These are phyloP conservation scores for Aspergillus neotritici DNA, from an alignment of 2,329 filamentous ascomycete genomes.

Conservation along the genomic window DNA sequence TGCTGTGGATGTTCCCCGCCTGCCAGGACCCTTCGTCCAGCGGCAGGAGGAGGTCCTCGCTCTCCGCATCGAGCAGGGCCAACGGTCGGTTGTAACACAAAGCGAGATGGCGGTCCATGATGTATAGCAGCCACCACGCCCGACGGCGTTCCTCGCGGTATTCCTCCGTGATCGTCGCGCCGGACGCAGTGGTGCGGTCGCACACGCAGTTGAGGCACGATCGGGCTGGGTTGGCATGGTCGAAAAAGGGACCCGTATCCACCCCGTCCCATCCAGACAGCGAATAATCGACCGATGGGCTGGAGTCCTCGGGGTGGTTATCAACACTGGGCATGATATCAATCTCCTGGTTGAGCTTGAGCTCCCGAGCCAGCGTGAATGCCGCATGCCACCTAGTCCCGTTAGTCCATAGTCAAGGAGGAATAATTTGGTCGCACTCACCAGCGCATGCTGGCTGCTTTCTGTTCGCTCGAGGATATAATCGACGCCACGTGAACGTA, in stretches of 20 bases:
- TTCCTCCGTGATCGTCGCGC: slow-evolving; percentile 59
- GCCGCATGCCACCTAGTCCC: slow-evolving; percentile 70
- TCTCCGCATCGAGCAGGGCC: slow-evolving; percentile 81
- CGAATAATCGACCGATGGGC: slow-evolving; percentile 29
- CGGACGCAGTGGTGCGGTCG: slow-evolving; percentile 21
- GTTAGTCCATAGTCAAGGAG: slow-evolving; percentile 5
- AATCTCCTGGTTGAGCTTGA: slow-evolving; percentile 80
- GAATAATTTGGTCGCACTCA: slow-evolving; percentile 10
- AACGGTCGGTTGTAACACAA: slow-evolving; percentile 88
- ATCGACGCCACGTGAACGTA: slow-evolving; percentile 91
- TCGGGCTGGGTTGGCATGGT: slow-evolving; percentile 35
- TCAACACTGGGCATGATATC: slow-evolving; percentile 30
- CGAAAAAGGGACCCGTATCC: slow-evolving; percentile 44
- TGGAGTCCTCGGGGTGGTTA: slow-evolving; percentile 26
- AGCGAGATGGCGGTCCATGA: slow-evolving; percentile 82
- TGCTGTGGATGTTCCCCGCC: slow-evolving; percentile 66
- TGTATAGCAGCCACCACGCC: slow-evolving; percentile 92
- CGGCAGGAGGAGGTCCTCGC: slow-evolving; percentile 75
- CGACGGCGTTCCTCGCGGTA: slow-evolving; percentile 82
- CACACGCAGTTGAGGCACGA: slow-evolving; percentile 34
- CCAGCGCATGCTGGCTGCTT: slow-evolving; percentile 88
- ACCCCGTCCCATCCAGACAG: slow-evolving; percentile 40
- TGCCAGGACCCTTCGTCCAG: slow-evolving; percentile 85
- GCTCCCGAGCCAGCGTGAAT: slow-evolving; percentile 80
- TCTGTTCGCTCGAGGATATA: slow-evolving; percentile 88